These are phyloP conservation scores for Suillus alpinus DNA, from an alignment of 768 basidiomycete genomes.

Conservation along the genomic window DNA sequence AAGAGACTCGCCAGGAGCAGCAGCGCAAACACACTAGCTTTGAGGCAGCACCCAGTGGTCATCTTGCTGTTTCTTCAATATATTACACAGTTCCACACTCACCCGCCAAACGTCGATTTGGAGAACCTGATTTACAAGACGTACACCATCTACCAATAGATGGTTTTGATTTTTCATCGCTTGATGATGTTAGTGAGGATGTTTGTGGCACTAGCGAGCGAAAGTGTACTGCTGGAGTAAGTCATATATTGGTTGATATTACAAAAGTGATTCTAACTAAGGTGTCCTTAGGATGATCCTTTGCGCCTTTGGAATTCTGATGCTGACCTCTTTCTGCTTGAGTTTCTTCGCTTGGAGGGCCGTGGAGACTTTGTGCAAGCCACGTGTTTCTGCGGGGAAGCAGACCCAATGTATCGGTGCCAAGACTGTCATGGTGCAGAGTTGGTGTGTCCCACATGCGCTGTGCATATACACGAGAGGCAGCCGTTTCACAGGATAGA, in stretches of 20 bases:
- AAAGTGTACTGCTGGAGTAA: neutral
- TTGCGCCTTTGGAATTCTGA: neutral
- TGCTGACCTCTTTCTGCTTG: neutral
- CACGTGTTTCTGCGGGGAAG: neutral
- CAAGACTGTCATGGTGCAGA: neutral
- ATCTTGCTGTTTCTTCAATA: neutral
- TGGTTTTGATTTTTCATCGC: neutral
- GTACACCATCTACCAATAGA: neutral
- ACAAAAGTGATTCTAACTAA: neutral
- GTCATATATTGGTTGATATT: neutral
- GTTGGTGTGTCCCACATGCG: neutral
- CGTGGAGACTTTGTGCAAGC: neutral
- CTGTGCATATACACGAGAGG: neutral
- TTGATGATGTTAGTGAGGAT: neutral
- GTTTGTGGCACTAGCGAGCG: neutral
- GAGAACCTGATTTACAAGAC: neutral
- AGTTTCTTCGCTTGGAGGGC: slow-evolving; percentile 1
- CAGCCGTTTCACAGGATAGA: neutral
- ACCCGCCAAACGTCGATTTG: neutral
- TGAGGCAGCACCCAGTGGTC: neutral
- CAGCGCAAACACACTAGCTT: neutral
- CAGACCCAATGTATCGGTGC: neutral
- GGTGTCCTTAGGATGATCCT: slow-evolving; percentile 1
- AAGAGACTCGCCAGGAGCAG: neutral
- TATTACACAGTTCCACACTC: neutral